A percentile compares a stretch with the other conserved stretches of the same genome.
These are phyloP conservation scores for Mycena epipterygia DNA, from an alignment of 768 basidiomycete genomes.

Conservation along the genomic window DNA sequence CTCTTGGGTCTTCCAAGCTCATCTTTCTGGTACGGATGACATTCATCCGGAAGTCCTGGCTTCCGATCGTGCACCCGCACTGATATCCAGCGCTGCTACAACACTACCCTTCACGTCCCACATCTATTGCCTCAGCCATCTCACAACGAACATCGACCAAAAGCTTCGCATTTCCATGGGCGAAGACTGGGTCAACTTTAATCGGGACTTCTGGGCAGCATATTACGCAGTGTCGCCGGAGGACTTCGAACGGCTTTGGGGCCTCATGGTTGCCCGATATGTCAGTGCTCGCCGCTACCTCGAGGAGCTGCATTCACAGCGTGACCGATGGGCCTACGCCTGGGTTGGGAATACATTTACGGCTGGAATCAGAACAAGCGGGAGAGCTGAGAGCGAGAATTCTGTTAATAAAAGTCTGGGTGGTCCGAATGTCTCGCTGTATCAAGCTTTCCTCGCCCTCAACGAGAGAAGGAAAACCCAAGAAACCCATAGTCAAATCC, in stretches of 20 bases:
- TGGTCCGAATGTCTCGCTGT: neutral
- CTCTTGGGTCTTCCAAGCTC: slow-evolving; percentile 28
- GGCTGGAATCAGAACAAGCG: neutral
- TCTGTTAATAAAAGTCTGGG: neutral
- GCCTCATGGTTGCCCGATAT: neutral
- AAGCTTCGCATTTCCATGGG: neutral
- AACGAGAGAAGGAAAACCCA: neutral
- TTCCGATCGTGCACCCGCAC: neutral
- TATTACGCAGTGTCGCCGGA: neutral
- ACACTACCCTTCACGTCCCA: neutral
- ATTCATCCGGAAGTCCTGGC: neutral
- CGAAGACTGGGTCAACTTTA: neutral
- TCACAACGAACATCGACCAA: neutral
- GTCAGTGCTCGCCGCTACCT: neutral
- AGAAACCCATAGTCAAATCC: neutral
- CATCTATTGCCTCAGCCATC: neutral
- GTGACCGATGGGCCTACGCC: slow-evolving; percentile 2
- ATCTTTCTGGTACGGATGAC: neutral
- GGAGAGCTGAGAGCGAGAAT: neutral
- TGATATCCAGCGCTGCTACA: neutral
- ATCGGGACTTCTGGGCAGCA: neutral
- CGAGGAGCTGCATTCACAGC: neutral
- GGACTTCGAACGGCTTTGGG: neutral
- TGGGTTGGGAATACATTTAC: neutral
- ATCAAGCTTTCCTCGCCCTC: neutral